Base-by-base conservation (phyloP, 345 rosid species). In the Sonneratia caseolaris region DNA sequence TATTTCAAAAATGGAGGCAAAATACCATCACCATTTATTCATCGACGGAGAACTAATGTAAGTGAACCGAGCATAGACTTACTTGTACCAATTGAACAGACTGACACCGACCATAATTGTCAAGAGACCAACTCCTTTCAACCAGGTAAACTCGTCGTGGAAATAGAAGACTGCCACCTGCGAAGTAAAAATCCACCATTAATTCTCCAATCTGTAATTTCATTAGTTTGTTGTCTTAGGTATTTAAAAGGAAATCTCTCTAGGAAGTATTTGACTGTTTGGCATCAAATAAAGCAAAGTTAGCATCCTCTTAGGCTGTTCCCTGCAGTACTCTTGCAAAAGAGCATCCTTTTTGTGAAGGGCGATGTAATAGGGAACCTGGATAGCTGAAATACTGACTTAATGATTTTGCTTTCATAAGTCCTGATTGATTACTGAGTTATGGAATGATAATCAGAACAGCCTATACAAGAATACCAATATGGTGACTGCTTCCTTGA, bases 121-220 rank as follows among this genome's bases (percentile, higher is more conserved):
- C 74, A 85, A 36, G 65, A 95, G 98, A 70, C 99, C 99, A 70
- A 77, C 71, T 64, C 97, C 99, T 85, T 92, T 95, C 70, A 95
- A 81, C 99, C 92, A 90, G 22, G 97, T 92, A 78, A 95, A 95
- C 62, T 91, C 84, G 64, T 95, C 99, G 27, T 92, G 96, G 82
- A 95, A 95, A 76, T 95, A 95, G 81, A 95, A 89, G 55, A 95
- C 99, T 10, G 98, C 99, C 78, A 92, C 99, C 99, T 95, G 87
- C 69, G 75, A 40, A 75, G 67, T 38, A 68, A 32, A 65, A 37
- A 43, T 56, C 70, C 35, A 19, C 24, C 22, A 19, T 7, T n/a
- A 56, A 73, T 67, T 69, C 59, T 22, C n/a, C 59, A 47, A 69
- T 45, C 57, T 48, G 13, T 14, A 12, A 1, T 7, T 62, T 59